Percentiles rank a stretch among this genome's conserved stretches.
Evolutionary conservation across 345 rosid genomes (phyloP).

Genomic region (Syzygium oleosum): DNA sequence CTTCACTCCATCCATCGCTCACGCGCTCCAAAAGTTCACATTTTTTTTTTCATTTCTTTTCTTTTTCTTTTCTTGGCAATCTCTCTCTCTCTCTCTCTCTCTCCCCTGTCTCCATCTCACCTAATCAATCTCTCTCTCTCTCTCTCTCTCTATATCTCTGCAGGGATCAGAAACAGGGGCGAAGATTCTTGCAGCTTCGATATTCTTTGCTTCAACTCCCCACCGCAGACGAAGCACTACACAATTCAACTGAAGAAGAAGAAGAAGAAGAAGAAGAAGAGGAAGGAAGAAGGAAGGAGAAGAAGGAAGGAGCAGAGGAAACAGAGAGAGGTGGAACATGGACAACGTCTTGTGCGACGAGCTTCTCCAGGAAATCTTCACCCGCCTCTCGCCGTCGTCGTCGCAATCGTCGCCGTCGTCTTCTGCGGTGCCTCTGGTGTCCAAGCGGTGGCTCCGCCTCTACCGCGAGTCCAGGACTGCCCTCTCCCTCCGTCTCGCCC

Average conservation of each 20-base stretch:
- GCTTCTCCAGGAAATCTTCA: constrained; percentile 66
- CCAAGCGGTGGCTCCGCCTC: constrained; percentile 88
- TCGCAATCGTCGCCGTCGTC: constrained; percentile 9
- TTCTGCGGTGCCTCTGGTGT: constrained; percentile 45
- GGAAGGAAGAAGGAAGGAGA: background rate
- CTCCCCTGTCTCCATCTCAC: background rate
- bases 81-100: constrained; percentile 12
- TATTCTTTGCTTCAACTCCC: background rate
- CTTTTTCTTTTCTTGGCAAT: background rate
- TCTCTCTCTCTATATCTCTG: background rate
- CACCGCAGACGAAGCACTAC: background rate
- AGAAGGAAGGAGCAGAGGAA: background rate
- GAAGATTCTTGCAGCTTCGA: background rate
- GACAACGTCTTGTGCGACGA: constrained; percentile 61
- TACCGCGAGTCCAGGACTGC: constrained; percentile 59
- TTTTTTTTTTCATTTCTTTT: background rate
- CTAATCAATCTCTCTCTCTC: background rate
- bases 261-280: background rate
- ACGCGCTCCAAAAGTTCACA: background rate
- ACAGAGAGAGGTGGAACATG: constrained; percentile 19
- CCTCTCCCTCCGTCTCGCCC: constrained; percentile 47
- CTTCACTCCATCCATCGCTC: background rate
- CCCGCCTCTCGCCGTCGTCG: constrained; percentile 34
- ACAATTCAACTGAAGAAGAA: background rate
- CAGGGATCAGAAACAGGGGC: background rate